Evolutionary conservation across 2,329 filamentous ascomycete species (phyloP).

Genomic region (Scedosporium boydii): DNA sequence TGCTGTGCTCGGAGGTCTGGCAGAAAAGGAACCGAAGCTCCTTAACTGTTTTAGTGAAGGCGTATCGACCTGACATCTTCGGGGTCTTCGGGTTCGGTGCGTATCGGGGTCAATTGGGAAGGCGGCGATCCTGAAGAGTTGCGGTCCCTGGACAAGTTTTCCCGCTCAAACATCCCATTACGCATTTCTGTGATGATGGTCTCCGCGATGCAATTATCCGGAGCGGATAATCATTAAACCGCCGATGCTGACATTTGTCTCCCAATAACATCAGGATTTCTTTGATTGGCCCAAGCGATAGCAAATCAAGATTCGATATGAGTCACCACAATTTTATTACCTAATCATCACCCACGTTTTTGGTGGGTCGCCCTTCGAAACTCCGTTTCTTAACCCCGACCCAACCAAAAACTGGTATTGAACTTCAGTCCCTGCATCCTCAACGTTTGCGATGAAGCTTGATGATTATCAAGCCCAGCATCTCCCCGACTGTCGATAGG

Average conservation of each 20-base stretch:
- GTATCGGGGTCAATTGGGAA: background rate
- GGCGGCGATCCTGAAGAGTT: background rate
- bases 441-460: background rate
- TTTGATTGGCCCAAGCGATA: too few relatives aligned
- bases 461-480: background rate
- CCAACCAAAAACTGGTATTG: background rate
- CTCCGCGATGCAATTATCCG: too few relatives aligned
- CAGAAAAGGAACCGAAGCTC: slow-evolving; percentile 97
- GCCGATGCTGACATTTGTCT: background rate
- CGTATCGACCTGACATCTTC: slow-evolving; percentile 83
- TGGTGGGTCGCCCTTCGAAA: background rate
- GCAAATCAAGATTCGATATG: too few relatives aligned
- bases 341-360: background rate
- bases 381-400: slow-evolving; percentile 1
- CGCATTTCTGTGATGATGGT: too few relatives aligned
- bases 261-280: background rate
- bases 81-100: slow-evolving; percentile 39
- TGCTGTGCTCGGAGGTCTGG: slow-evolving; percentile 86
- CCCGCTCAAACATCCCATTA: background rate
- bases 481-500: background rate
- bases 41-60: slow-evolving; percentile 78
- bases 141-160: background rate
- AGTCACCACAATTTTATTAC: too few relatives aligned
- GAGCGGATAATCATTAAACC: too few relatives aligned
- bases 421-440: background rate